phyloP scores from a whole-genome alignment of 1,284 basidiomycete genomes.

The Gastroboletus turbinatus region DNA sequence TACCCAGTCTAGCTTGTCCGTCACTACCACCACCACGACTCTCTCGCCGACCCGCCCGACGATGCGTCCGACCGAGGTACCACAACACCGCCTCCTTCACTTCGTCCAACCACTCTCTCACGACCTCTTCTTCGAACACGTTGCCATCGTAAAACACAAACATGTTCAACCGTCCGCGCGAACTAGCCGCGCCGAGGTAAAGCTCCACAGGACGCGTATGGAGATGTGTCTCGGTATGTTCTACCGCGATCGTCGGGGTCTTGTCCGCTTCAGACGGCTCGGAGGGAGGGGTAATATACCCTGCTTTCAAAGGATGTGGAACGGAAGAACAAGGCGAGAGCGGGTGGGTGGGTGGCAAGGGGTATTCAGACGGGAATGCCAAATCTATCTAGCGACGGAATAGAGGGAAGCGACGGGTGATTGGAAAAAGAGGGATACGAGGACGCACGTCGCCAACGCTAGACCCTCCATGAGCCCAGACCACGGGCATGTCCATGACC shows the following conservation, averaged over 20 bases:
- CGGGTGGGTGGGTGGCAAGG: conserved; percentile 19
- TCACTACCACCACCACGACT: background rate
- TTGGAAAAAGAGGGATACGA: background rate
- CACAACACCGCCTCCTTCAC: conserved; percentile 37
- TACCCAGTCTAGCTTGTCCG: background rate
- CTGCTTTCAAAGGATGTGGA: conserved; percentile 21
- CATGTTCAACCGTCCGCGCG: conserved; percentile 28
- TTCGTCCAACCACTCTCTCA: conserved; percentile 46
- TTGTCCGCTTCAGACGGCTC: background rate
- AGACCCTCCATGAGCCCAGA: conserved; percentile 15
- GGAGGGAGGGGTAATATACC: conserved; percentile 17
- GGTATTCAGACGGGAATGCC: conserved; percentile 21
- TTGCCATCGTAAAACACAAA: conserved; percentile 42
- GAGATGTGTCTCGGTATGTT: conserved; percentile 26
- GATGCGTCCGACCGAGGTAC: conserved; percentile 35
- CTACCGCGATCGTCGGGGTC: conserved; percentile 5
- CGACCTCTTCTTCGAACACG: conserved; percentile 38
- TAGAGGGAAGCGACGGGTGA: background rate
- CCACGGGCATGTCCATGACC: conserved; percentile 4
- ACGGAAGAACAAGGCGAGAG: conserved; percentile 20
- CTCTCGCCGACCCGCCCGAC: background rate
- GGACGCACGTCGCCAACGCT: conserved; percentile 14
- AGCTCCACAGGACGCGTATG: conserved; percentile 47
- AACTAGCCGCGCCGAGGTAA: conserved; percentile 42
- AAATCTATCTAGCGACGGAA: conserved; percentile 13